Conservation (phyloP, 306 rosid species). For the Sicyos edulis region DNA sequence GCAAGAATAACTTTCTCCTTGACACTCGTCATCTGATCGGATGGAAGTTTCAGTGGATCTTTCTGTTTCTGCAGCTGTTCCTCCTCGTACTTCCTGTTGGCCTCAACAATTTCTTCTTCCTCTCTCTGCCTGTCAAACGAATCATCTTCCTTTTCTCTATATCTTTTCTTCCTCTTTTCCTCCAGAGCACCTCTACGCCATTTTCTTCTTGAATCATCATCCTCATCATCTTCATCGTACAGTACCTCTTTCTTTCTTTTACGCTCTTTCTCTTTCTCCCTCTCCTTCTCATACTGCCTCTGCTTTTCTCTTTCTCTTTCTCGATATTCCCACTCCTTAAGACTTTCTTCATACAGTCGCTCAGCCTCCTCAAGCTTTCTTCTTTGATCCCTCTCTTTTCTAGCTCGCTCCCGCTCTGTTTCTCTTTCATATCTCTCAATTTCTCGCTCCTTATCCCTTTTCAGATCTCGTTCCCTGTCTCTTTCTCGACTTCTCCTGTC, state of each 20-base stretch:
- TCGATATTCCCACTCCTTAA: conserved; percentile 97
- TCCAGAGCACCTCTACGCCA: conserved; percentile 83
- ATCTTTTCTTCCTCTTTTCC: conserved; percentile 86
- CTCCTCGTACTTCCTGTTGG: conserved; percentile 64
- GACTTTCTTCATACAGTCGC: conserved; percentile 72
- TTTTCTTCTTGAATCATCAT: conserved; percentile 87
- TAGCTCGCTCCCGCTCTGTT: conserved; percentile 86
- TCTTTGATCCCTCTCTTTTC: conserved; percentile 93
- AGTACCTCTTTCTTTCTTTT: conserved; percentile 80
- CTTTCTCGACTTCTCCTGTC: conserved; percentile 84
- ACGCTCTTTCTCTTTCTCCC: conserved; percentile 91
- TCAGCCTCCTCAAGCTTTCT: conserved; percentile 86
- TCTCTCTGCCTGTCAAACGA: conserved; percentile 63
- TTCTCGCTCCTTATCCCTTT: conserved; percentile 89
- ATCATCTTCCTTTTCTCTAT: conserved; percentile 88
- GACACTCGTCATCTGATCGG: conserved; percentile 37
- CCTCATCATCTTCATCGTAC: conserved; percentile 92
- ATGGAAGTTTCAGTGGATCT: conserved; percentile 48
- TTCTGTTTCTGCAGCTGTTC: conserved; percentile 61
- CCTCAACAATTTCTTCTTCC: conserved; percentile 88
- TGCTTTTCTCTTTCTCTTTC: conserved; percentile 92
- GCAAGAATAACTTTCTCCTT: conserved; percentile 32
- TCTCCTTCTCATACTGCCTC: conserved; percentile 83
- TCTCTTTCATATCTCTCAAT: conserved; percentile 95
- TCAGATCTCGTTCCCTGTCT: conserved; percentile 79